These are phyloP conservation scores for Papiliotrema flavescens DNA, from an alignment of 1,284 basidiomycete species.

Conservation along the genomic window DNA sequence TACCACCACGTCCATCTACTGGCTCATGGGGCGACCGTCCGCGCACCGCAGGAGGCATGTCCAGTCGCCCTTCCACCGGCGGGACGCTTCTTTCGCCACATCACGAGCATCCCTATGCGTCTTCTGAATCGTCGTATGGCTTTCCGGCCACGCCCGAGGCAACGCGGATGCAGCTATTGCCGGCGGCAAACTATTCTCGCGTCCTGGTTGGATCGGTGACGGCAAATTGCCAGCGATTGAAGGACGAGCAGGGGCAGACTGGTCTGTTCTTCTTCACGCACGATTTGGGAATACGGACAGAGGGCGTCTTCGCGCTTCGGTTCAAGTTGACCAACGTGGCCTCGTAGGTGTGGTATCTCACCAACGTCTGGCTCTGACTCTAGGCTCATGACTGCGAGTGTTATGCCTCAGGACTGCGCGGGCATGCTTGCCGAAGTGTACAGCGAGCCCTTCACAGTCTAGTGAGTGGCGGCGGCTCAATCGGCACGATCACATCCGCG, in stretches of 20 bases:
- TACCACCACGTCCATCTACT: background rate
- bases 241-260: slow-evolving; percentile 73
- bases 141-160: background rate
- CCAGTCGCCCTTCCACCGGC: background rate
- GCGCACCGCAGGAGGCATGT: background rate
- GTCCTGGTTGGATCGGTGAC: slow-evolving; percentile 83
- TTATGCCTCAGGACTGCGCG: slow-evolving; percentile 54
- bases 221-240: slow-evolving; percentile 73
- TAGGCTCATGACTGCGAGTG: slow-evolving; percentile 63
- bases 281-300: slow-evolving; percentile 80
- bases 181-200: slow-evolving; percentile 68
- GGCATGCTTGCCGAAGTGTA: slow-evolving; percentile 77
- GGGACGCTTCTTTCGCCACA: background rate
- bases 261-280: slow-evolving; percentile 87
- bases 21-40: slow-evolving; percentile 4
- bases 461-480: slow-evolving; percentile 32
- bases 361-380: slow-evolving; percentile 20
- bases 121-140: slow-evolving; percentile 3
- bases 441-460: slow-evolving; percentile 85
- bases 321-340: slow-evolving; percentile 40
- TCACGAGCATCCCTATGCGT: background rate
- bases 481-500: background rate
- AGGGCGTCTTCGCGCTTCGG: slow-evolving; percentile 56
- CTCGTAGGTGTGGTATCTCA: slow-evolving; percentile 21
- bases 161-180: background rate